Evolutionary conservation across 495 filamentous ascomycete genomes (phyloP), one percentile per base, ranked within the genome.

Genomic region (Xylaria bambusicola): DNA sequence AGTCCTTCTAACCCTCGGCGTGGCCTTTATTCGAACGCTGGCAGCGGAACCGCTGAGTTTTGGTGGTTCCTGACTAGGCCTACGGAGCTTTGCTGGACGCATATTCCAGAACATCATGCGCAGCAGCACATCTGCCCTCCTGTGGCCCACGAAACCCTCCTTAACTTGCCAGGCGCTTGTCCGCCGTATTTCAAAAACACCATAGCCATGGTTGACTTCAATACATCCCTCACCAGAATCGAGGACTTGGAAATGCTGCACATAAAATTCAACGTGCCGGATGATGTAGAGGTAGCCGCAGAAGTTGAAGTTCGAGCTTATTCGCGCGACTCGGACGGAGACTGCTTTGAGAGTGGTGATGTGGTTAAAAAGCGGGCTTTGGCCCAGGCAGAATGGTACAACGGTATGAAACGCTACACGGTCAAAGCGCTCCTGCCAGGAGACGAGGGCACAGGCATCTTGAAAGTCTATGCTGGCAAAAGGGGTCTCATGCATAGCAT

Each of bases 111-210:
- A 45, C 81, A 87, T 40, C 87, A 88, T 45, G 82, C 87, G 45
- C 92, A 97, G 59, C 94, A 99, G 67, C 95, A 98, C 70, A 86
- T 97, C 40, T 92, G 91, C 62, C 95, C 95, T 5, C 87, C 92
- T 1, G 83, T 98, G 18, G 84, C 90, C 10, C 86, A 89, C 50
- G 89, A 95, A 57, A 81, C 94, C 21, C 78, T 99, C 1, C 75
- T 97, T 50, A 86, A 93, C 31, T 79, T 99, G 1, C 94, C 94
- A 0, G 85, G 88, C 48, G 88, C 89, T 24, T 92, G 88, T 60
- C 91, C 95, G 6, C 82, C 91, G 6, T 98, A 86, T 71, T 98
- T 98, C 83, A 90, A 88, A 66, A 84, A 96, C 56, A 69, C 72
- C 6, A 70, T 93, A 13, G 80, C 90, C 55, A 84, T 98, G 74